Conservation (phyloP, 179 eudicot species). For the Actinidia polygama region DNA sequence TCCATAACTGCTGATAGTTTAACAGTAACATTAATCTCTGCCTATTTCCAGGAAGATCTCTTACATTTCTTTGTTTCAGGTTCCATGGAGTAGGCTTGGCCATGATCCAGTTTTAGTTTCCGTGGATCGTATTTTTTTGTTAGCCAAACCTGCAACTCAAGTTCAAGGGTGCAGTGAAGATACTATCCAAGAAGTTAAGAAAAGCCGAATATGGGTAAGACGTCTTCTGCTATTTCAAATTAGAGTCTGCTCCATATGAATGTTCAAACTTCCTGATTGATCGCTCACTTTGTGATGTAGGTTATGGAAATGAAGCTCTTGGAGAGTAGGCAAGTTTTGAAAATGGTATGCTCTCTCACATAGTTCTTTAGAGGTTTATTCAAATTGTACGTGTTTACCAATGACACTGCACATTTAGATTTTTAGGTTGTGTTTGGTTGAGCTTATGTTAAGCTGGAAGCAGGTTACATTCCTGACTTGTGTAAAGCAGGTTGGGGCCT, state of each 20-base stretch:
- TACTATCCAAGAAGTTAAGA: slow-evolving; percentile 85
- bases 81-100: slow-evolving; percentile 99
- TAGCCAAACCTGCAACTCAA: slow-evolving; percentile 92
- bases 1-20: neutral
- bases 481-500: slow-evolving; percentile 12
- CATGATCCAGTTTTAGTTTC: slow-evolving; percentile 97
- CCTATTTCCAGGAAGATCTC: slow-evolving; percentile 3
- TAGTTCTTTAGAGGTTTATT: neutral
- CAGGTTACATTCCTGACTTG: slow-evolving; percentile 9
- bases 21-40: neutral
- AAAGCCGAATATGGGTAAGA: slow-evolving; percentile 78
- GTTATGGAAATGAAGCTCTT: slow-evolving; percentile 90
- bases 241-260: neutral
- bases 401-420: neutral
- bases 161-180: slow-evolving; percentile 93
- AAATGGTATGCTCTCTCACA: slow-evolving; percentile 61
- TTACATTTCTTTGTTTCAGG: slow-evolving; percentile 45
- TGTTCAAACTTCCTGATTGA: slow-evolving; percentile 11
- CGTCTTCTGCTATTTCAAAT: neutral
- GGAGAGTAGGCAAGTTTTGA: slow-evolving; percentile 70
- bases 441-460: neutral
- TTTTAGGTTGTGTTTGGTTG: neutral
- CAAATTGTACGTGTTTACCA: neutral
- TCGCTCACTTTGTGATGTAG: slow-evolving; percentile 35
- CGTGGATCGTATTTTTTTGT: slow-evolving; percentile 79